Base-by-base conservation (phyloP, 306 rosid species). In the Luffa acutangula region DNA sequence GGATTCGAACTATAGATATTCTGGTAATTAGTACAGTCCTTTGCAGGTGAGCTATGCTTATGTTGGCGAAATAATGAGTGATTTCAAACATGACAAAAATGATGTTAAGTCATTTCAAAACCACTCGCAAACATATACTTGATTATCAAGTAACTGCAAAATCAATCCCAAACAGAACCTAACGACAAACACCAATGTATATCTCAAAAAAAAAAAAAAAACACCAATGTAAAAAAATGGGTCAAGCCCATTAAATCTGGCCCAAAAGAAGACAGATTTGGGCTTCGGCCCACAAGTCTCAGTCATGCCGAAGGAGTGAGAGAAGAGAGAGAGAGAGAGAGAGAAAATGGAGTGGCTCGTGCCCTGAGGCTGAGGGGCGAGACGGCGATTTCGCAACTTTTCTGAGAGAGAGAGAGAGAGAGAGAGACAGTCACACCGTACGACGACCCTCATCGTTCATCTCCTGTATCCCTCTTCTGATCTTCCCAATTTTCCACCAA, bases 351-450 rank as follows among this genome's bases (percentile, higher is more conserved):
- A 65, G 31, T 65, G 73, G 48, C 72, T 36, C 46, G 15, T 36
- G 21, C 72, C 25, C 76, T 43, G 76, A 20, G 76, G 56, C 76
- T 67, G 33, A 70, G 39, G 76, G 18, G 76, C 34, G 76, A 70
- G 76, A 70, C 76, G 76, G 76, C 76, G 76, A 70, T n/a, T 45
- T 70, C 76, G 76, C 57, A 46, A 43, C 39, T 70, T 21, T 70
- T 45, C 76, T 12, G 5, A 3, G 77, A 72, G 46, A 54, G 71
- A 64, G 71, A 71, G n/a, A 72, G 77, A 34, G 72, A 62, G 4
- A 69, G 53, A 65, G 39, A 20, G 65, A 70, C 37, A 41, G 51
- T 46, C 12, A 25, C 42, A 13, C 78, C 78, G 78, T 74, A 51
- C 78, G 78, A 74, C 15, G 63, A 51, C 21, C 41, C 62, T 51